Conservation (phyloP, 2,329 filamentous ascomycete genomes). For the Pyrenophora tritici-repentis region DNA sequence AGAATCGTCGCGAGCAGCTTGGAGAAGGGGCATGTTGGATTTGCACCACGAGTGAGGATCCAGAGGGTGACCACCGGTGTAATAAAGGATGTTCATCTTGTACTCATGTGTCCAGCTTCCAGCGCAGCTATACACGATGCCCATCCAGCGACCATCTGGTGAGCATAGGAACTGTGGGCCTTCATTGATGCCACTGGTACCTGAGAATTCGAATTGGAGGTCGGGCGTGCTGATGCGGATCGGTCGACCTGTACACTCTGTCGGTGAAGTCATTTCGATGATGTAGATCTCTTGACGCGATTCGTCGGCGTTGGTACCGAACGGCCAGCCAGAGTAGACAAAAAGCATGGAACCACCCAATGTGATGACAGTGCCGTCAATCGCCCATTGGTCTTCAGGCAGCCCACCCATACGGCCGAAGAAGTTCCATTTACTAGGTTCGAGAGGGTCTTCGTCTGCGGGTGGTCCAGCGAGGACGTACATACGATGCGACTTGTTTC, state of each 20-base stretch:
- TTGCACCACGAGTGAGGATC: conserved; percentile 48
- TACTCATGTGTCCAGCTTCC: conserved; percentile 56
- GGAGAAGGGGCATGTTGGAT: conserved; percentile 46
- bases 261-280: conserved; percentile 45
- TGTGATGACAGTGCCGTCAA: conserved; percentile 54
- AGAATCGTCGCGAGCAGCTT: conserved; percentile 38
- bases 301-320: conserved; percentile 43
- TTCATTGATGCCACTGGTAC: conserved; percentile 52
- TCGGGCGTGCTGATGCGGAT: conserved; percentile 50
- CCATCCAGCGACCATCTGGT: conserved; percentile 48
- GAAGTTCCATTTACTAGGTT: conserved; percentile 48
- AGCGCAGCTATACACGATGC: conserved; percentile 54
- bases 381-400: conserved; percentile 53
- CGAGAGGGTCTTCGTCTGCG: conserved; percentile 34
- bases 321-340: conserved; percentile 55
- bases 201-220: conserved; percentile 49
- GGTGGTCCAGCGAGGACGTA: conserved; percentile 52
- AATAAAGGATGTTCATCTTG: conserved; percentile 54
- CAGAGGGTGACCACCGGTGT: conserved; percentile 49
- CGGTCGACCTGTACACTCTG: conserved; percentile 42
- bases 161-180: conserved; percentile 48
- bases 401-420: conserved; percentile 50
- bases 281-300: conserved; percentile 53
- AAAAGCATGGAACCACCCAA: conserved; percentile 49
- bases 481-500: conserved; percentile 54